These are phyloP conservation scores for Globisporangium carolinianum DNA, from an alignment of 352 stramenopile genomes.

Conservation along the genomic window DNA sequence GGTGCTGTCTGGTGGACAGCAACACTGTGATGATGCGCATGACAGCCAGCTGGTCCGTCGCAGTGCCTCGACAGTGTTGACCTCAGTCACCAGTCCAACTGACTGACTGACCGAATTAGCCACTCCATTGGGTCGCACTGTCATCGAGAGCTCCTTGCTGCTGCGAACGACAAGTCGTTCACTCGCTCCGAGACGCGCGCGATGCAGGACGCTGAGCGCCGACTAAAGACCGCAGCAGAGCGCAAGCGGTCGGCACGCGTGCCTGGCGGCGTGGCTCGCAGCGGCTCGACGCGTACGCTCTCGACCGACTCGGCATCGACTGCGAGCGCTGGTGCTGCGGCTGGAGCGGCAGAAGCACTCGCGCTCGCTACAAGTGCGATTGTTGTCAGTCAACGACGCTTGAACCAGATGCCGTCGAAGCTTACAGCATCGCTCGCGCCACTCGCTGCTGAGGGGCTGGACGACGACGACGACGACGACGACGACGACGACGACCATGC, in stretches of 20 bases:
- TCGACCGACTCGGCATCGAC: not conserved
- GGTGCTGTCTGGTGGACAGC: too few species aligned
- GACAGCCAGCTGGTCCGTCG: too few species aligned
- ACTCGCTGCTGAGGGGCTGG: constrained; percentile 3
- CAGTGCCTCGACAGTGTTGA: not conserved
- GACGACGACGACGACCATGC: not conserved
- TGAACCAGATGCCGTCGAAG: constrained; percentile 4
- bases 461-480: not conserved
- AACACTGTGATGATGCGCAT: too few species aligned
- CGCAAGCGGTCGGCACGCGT: not conserved
- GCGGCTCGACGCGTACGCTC: not conserved
- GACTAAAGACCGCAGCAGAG: not conserved
- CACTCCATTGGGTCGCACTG: too few species aligned
- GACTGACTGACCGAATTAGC: not conserved
- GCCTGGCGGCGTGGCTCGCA: too few species aligned
- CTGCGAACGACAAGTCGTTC: not conserved
- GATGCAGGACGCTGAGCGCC: constrained; percentile 7
- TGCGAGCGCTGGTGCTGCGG: not conserved
- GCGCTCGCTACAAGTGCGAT: not conserved
- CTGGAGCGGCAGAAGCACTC: not conserved
- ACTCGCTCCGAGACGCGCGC: not conserved
- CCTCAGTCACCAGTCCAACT: not conserved
- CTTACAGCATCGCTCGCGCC: constrained; percentile 7
- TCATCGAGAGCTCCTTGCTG: not conserved
- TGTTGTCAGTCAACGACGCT: not conserved